Evolutionary conservation across 805 yeast genomes (phyloP).

Genomic region (Peterozyma xylosa): DNA sequence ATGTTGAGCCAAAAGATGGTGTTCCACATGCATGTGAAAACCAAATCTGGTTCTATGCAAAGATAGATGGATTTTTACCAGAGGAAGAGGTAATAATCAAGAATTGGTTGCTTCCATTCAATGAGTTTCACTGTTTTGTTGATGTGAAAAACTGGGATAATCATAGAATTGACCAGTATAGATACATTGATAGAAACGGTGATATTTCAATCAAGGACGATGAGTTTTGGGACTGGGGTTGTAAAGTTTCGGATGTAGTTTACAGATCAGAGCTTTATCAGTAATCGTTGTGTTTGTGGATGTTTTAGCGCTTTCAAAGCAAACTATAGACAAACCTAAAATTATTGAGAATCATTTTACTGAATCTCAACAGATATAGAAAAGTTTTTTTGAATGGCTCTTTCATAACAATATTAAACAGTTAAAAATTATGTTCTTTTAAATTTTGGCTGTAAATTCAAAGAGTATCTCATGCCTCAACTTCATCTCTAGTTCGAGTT

Average conservation of each 20-base stretch:
- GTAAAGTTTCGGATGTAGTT: constrained; percentile 23
- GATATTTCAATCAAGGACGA: constrained; percentile 19
- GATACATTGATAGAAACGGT: constrained; percentile 24
- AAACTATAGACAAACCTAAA: no score
- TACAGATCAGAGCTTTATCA: constrained; percentile 11
- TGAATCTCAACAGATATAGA: no score
- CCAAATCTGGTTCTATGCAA: constrained; percentile 23
- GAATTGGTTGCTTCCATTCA: constrained; percentile 17
- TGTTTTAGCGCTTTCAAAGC: not conserved
- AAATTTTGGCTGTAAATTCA: no score
- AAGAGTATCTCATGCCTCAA: no score
- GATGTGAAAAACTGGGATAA: constrained; percentile 23
- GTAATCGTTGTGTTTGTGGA: not conserved
- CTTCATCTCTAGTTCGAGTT: no score
- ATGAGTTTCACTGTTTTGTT: constrained; percentile 20
- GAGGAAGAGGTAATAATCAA: constrained; percentile 12
- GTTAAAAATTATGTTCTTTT: no score
- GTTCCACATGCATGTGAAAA: constrained; percentile 11
- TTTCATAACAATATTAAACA: no score
- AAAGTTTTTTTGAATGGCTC: no score
- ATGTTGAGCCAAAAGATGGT: constrained; percentile 8
- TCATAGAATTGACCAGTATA: constrained; percentile 15
- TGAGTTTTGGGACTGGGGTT: constrained; percentile 28
- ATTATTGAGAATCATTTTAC: no score
- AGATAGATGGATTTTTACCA: constrained; percentile 18